Evolutionary conservation across 345 rosid genomes (phyloP), one percentile per base, ranked within the genome.

Genomic region (Ceriops zippeliana): DNA sequence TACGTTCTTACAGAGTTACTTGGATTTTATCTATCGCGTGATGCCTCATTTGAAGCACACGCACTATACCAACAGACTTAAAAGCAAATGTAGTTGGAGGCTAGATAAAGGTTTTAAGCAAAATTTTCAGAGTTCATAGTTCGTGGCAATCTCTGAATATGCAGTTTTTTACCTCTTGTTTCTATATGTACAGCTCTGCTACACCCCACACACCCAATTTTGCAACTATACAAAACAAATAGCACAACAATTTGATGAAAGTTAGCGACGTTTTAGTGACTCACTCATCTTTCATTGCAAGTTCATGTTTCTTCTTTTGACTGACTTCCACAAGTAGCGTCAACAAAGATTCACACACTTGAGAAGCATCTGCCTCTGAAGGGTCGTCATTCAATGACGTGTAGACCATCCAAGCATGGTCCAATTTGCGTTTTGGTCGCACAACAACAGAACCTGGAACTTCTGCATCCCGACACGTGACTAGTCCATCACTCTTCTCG

Each of bases 371-470:
- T 57, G 92, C 83, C 71, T 90, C 93, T 1, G 84, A 63, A 46
- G 90, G 74, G 68, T 75, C 85, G 24, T 91, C 93, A 30, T 82
- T 95, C 69, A 91, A 74, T 4, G 98, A 82, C 8, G 97, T 91
- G 73, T 95, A 95, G 51, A 95, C 98, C 98, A 95, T 95, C 99
- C 98, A 95, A 8, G 96, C 97, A 77, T 91, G 99, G 76, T 95
- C 98, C 75, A 91, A 54, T 70, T 87, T 90, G 7, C 96, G 90
- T 61, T 81, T 83, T 0, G 97, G 98, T 37, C 85, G 83, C 63
- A 95, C 98, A 16, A 87, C 96, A 5, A 88, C 64, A 0, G 99
- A 95, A 49, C 96, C 97, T n/a, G 97, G 99, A 58, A 90, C 97
- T 80, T 90, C 93, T 1, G 99, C 97, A 56, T 95, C 96, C 15